Evolutionary conservation across 306 rosid species (phyloP).

Genomic region (Mimosa pudica): DNA sequence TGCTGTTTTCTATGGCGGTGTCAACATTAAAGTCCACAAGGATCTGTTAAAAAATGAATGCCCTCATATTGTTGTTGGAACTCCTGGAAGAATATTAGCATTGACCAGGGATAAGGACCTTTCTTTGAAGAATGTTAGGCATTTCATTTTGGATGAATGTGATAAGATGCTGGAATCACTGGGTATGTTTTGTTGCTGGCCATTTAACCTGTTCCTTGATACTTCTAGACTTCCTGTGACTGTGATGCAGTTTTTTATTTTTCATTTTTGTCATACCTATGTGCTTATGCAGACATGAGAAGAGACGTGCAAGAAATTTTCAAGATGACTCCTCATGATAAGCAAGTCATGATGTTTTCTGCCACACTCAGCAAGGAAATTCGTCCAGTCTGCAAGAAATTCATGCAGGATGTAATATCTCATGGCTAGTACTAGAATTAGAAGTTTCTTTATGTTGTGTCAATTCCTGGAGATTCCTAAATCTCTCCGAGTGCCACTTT

Average conservation of each 20-base stretch:
- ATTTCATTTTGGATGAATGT: slow-evolving; percentile 75
- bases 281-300: slow-evolving; percentile 63
- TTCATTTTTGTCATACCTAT: neutral
- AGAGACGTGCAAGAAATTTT: slow-evolving; percentile 81
- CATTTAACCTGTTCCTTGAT: neutral
- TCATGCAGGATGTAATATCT: slow-evolving; percentile 87
- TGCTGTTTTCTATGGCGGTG: slow-evolving; percentile 82
- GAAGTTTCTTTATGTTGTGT: slow-evolving; percentile 57
- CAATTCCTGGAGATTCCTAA: slow-evolving; percentile 43
- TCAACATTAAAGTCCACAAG: slow-evolving; percentile 69
- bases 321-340: slow-evolving; percentile 84
- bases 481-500: slow-evolving; percentile 36
- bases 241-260: neutral
- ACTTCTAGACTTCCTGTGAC: neutral
- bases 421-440: slow-evolving; percentile 64
- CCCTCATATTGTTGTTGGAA: slow-evolving; percentile 87
- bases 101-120: slow-evolving; percentile 71
- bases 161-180: slow-evolving; percentile 85
- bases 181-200: slow-evolving; percentile 43
- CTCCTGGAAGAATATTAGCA: slow-evolving; percentile 76
- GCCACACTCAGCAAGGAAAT: slow-evolving; percentile 86
- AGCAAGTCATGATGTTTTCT: slow-evolving; percentile 88
- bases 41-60: slow-evolving; percentile 75
- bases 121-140: slow-evolving; percentile 73
- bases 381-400: slow-evolving; percentile 86